A percentile compares a stretch with the other conserved stretches of the same genome.
Conservation (phyloP, 257 asterid species). For the Catharanthus roseus region DNA sequence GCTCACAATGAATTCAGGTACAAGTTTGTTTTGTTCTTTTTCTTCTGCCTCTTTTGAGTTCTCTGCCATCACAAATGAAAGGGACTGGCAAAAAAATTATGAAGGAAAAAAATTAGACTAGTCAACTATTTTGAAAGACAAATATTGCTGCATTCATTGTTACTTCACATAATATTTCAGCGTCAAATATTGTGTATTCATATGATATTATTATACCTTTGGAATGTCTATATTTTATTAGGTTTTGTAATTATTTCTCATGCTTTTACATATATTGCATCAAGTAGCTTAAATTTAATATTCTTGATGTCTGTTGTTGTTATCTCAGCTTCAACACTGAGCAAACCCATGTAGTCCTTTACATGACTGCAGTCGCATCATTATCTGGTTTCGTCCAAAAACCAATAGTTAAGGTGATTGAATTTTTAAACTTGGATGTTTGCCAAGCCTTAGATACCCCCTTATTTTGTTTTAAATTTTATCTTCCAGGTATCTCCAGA, state of each 20-base stretch:
- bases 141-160: not conserved
- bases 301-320: slow-evolving; percentile 23
- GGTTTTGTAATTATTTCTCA: not conserved
- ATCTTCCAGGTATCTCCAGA: slow-evolving; percentile 61
- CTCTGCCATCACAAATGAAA: not conserved
- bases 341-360: slow-evolving; percentile 67
- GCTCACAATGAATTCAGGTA: slow-evolving; percentile 77
- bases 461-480: not conserved
- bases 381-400: slow-evolving; percentile 60
- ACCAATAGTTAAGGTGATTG: slow-evolving; percentile 69
- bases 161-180: not conserved
- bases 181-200: not conserved
- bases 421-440: slow-evolving; percentile 1
- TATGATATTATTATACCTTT: not conserved
- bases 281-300: not conserved
- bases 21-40: not conserved
- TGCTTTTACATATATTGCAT: not conserved
- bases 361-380: slow-evolving; percentile 77
- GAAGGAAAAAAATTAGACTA: not conserved
- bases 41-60: not conserved
- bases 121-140: not conserved
- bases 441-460: not conserved
- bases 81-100: not conserved
- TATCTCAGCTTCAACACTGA: slow-evolving; percentile 71
- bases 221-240: not conserved